Conservation (phyloP, 73 alveolate species). For the Paraurostyla sp. region DNA sequence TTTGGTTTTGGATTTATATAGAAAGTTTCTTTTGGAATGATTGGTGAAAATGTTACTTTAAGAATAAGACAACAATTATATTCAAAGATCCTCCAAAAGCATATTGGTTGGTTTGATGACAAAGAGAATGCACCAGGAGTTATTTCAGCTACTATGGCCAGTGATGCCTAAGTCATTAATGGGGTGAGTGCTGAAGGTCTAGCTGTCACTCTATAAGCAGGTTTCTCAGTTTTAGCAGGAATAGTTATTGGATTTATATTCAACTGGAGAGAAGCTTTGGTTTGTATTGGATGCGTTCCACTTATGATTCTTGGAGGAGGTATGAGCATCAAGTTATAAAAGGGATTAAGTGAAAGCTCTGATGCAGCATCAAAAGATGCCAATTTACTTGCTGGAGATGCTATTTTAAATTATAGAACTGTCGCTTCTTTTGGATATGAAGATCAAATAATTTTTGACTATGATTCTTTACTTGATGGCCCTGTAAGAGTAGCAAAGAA, state of each 20-base stretch:
- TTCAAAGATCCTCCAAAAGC: conserved; percentile 82
- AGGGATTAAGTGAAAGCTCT: conserved; percentile 12
- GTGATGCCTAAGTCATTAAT: conserved; percentile 72
- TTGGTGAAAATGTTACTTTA: conserved; percentile 83
- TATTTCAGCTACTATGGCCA: conserved; percentile 80
- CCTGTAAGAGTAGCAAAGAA: conserved; percentile 57
- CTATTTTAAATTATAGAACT: conserved; percentile 88
- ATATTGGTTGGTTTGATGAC: conserved; percentile 89
- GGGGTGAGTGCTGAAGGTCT: conserved; percentile 64
- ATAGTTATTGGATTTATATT: conserved; percentile 46
- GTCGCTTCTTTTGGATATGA: conserved; percentile 89
- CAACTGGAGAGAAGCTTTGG: conserved; percentile 71
- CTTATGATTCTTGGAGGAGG: conserved; percentile 51
- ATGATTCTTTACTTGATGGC: conserved; percentile 52
- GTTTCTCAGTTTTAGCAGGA: conserved; percentile 56
- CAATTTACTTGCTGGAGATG: conserved; percentile 84
- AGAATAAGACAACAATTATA: conserved; percentile 81
- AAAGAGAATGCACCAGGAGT: conserved; percentile 91
- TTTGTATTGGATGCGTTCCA: conserved; percentile 65
- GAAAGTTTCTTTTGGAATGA: conserved; percentile 77
- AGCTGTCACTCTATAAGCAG: conserved; percentile 41
- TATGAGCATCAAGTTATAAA: conserved; percentile 40
- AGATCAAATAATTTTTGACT: conserved; percentile 75
- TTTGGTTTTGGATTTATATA: conserved; percentile 32
- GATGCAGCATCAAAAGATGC: conserved; percentile 85